Evolutionary conservation across 1,284 basidiomycete genomes (phyloP), one percentile per base, ranked within the genome.

Genomic region (Sporisorium scitamineum): DNA sequence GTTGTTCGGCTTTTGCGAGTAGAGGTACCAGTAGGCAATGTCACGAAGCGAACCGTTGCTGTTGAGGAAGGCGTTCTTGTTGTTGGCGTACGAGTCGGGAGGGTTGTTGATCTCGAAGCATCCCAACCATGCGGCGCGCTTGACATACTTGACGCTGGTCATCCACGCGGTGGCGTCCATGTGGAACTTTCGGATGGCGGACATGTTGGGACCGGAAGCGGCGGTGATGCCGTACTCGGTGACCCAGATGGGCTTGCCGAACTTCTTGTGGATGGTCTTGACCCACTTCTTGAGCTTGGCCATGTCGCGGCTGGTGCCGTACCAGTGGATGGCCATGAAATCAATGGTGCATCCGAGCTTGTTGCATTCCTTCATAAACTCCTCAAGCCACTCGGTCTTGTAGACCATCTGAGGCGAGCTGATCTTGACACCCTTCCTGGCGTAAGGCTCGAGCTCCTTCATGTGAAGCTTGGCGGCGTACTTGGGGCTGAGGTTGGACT

Each of bases 271-370:
- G 27, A 83, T 70, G 44, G 68, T 68, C 56, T 71, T 54, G 63
- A 84, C 50, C 78, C 77, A 84, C 44, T 61, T 62, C 52, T 80
- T 80, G 51, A 84, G 68, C 6, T 61, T 50, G 37, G 50, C 66
- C 39, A 81, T 60, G 69, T 84, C 80, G n/a, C 61, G 45, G 44
- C 53, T 69, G 41, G 78, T 70, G 41, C 83, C 83, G 76, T 85
- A 85, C 80, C 82, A 85, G 79, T 85, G 84, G 54, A 84, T 62
- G 31, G 84, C 84, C n/a, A 81, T 77, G 27, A 84, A 82, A 62
- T 82, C 78, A 47, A 79, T 63, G 34, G 79, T 76, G 69, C 77
- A 81, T 41, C 81, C 81, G 45, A 70, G 58, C 52, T 70, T 65
- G 51, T 81, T 56, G 74, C 83, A 79, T 52, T 78, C 64, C 31